Base-by-base conservation (phyloP, 2,329 filamentous ascomycete species). In the Eutypa lata region DNA sequence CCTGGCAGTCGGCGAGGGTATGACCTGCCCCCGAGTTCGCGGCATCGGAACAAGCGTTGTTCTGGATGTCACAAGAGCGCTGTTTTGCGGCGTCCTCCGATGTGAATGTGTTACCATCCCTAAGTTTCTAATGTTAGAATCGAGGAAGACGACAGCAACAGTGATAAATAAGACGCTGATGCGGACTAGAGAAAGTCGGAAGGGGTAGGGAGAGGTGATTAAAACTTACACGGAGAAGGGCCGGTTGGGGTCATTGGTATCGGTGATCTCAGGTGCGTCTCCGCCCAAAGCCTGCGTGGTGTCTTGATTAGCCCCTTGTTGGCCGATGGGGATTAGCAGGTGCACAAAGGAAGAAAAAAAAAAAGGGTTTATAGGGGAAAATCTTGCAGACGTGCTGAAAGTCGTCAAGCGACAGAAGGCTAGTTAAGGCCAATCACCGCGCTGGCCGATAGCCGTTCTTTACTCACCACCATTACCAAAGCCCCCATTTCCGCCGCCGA, bases 11-110 rank as follows among this genome's bases (percentile, higher is more conserved):
- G n/a, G 63, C 57, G 26, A 79, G 68, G 3, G 68, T 71, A 53
- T 73, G 65, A 40, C 73, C 73, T 14, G 72, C 59, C 48, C 82
- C 80, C 13, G 70, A 61, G 66, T 86, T 87, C 52, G 79, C 79
- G 26, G 77, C 77, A 57, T 83, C 71, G 13, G 79, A 73, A 62
- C 85, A 88, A 3, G 66, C 69, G 61, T 86, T 87, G 71, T 83
- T 80, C 71, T 87, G 82, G 53, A 85, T 78, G 55, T 83, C 77
- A 64, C 85, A 88, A 35, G 82, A 78, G 46, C 85, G 76, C 68
- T 85, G 78, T 40, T 79, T 69, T 19, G 85, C 85, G 10, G 77
- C 79, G 3, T 65, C 70, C 58, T 79, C 65, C 64, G 79, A 79
- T 38, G 78, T 77, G 64, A 88, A 87, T 37, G 74, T 83, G 71